phyloP scores from a whole-genome alignment of 495 filamentous ascomycete species.

The Tuber borchii region DNA sequence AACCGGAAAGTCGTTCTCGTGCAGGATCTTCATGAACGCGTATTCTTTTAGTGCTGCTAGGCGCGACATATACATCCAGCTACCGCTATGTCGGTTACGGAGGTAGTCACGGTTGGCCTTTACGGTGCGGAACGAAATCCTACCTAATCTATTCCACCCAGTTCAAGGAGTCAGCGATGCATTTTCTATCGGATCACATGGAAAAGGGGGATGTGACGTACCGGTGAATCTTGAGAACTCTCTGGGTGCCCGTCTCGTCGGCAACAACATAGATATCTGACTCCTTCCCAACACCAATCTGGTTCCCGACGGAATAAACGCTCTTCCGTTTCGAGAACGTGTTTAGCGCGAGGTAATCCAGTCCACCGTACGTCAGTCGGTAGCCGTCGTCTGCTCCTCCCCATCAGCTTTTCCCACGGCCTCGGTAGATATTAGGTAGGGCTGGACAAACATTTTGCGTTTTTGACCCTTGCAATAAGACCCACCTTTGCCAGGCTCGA shows the following conservation, averaged over 20 bases:
- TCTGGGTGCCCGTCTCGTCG: constrained; percentile 50
- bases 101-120: constrained; percentile 96
- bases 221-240: constrained; percentile 40
- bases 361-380: constrained; percentile 89
- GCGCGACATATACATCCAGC: constrained; percentile 96
- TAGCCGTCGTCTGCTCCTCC: constrained; percentile 73
- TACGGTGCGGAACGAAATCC: constrained; percentile 93
- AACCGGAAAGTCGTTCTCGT: constrained; percentile 76
- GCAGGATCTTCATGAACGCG: constrained; percentile 75
- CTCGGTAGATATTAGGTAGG: not conserved
- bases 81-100: constrained; percentile 64
- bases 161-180: not conserved
- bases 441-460: constrained; percentile 64
- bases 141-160: constrained; percentile 54
- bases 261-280: constrained; percentile 92
- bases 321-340: constrained; percentile 68
- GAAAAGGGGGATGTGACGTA: not conserved
- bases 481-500: constrained; percentile 86
- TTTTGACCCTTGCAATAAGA: constrained; percentile 85
- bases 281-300: constrained; percentile 96
- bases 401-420: constrained; percentile 13
- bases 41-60: constrained; percentile 88
- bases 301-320: constrained; percentile 87
- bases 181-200: not conserved
- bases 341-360: constrained; percentile 92